A percentile compares a stretch with the other conserved stretches of the same genome.
Evolutionary conservation across 2,329 filamentous ascomycete species (phyloP).

Genomic region (Aspergillus persii): DNA sequence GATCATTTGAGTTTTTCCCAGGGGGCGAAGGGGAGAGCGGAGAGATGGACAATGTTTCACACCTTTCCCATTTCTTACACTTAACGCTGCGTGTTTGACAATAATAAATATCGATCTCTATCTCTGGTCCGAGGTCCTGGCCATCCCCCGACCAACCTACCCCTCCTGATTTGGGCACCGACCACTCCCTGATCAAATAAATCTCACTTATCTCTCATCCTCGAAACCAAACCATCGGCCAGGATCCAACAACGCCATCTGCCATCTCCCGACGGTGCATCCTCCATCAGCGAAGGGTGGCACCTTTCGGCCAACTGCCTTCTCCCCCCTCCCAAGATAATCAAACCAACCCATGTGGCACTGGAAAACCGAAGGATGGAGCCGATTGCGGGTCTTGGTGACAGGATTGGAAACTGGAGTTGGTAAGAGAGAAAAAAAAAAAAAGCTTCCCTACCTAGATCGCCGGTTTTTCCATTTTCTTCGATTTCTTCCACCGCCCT

Average conservation of each 20-base stretch:
- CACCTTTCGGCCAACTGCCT: conserved; percentile 1
- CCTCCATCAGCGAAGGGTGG: neutral
- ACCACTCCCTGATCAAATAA: conserved; percentile 11
- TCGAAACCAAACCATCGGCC: conserved; percentile 4
- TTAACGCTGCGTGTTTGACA: neutral
- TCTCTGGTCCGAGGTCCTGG: neutral
- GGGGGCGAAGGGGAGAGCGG: neutral
- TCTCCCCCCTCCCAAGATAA: neutral
- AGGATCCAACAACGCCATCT: neutral
- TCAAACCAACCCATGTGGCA: conserved; percentile 14
- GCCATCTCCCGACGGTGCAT: neutral
- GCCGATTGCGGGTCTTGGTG: conserved; percentile 9
- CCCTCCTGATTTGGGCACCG: conserved; percentile 17
- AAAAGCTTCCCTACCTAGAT: neutral
- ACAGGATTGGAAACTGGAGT: conserved; percentile 9
- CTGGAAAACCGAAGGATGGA: conserved; percentile 7
- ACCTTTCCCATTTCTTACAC: neutral
- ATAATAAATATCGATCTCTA: neutral
- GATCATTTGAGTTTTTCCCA: neutral
- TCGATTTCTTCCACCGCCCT: conserved; percentile 2
- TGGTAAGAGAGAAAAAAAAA: neutral
- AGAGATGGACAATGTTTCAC: neutral
- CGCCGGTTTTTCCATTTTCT: conserved; percentile 1
- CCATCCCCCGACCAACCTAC: conserved; percentile 2
- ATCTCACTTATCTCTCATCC: neutral